Evolutionary conservation across 2,329 filamentous ascomycete species (phyloP).

Genomic region (Alternaria viburni): DNA sequence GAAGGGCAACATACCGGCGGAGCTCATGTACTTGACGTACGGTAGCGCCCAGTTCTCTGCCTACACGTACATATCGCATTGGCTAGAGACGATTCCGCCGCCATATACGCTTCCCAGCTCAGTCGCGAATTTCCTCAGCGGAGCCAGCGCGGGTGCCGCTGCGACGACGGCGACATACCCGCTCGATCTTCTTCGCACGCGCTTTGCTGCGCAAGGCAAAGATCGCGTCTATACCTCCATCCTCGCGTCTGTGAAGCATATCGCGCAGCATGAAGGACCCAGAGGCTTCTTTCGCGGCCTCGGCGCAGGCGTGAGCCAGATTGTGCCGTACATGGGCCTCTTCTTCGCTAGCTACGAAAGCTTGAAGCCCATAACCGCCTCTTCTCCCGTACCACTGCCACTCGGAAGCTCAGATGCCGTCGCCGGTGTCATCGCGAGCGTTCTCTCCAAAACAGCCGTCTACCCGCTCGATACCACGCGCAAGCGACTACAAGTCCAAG

Average conservation of each 20-base stretch:
- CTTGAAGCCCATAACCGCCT: slow-evolving; percentile 57
- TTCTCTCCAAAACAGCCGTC: slow-evolving; percentile 84
- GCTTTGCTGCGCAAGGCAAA: slow-evolving; percentile 92
- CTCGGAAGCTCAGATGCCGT: slow-evolving; percentile 83
- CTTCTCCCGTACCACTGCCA: slow-evolving; percentile 63
- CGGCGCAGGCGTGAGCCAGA: slow-evolving; percentile 80
- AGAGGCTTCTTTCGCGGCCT: slow-evolving; percentile 88
- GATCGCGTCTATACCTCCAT: slow-evolving; percentile 80
- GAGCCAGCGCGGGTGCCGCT: slow-evolving; percentile 79
- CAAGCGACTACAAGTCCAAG: slow-evolving; percentile 94
- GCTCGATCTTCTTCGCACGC: slow-evolving; percentile 87
- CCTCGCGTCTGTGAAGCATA: slow-evolving; percentile 71
- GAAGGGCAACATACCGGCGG: slow-evolving; percentile 97
- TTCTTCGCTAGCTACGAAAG: slow-evolving; percentile 92
- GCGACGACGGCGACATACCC: slow-evolving; percentile 90
- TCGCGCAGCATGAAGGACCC: slow-evolving; percentile 74
- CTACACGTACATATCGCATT: slow-evolving; percentile 76
- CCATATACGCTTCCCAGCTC: slow-evolving; percentile 64
- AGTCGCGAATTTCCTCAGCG: slow-evolving; percentile 81
- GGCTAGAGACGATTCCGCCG: slow-evolving; percentile 62
- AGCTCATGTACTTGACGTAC: slow-evolving; percentile 92
- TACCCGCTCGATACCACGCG: slow-evolving; percentile 93
- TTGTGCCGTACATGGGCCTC: slow-evolving; percentile 94
- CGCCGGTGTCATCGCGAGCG: slow-evolving; percentile 79
- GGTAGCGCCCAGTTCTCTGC: slow-evolving; percentile 87